Conservation (phyloP, 1,284 basidiomycete species). For the Mycena citricolor region DNA sequence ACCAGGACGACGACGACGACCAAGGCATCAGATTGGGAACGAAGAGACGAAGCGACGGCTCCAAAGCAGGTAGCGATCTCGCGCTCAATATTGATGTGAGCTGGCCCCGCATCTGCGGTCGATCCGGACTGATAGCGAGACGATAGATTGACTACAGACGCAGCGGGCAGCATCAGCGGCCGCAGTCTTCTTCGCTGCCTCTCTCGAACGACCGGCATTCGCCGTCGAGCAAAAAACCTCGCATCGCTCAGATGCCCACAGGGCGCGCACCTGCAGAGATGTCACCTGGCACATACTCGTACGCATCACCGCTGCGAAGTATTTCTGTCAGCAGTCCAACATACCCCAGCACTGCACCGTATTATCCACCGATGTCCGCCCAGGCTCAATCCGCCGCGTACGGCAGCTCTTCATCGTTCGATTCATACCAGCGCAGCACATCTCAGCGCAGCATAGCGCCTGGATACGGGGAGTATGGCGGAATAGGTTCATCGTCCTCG, state of each 20-base stretch:
- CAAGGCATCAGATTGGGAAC: constrained; percentile 11
- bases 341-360: constrained; percentile 9
- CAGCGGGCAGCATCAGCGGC: constrained; percentile 14
- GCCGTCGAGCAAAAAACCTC: constrained; percentile 20
- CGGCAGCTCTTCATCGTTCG: too few relatives aligned
- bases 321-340: constrained; percentile 3
- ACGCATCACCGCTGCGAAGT: constrained; percentile 20
- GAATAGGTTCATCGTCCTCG: constrained; percentile 6
- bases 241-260: constrained; percentile 18
- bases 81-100: constrained; percentile 26
- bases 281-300: constrained; percentile 14
- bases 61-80: constrained; percentile 19
- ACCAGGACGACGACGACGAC: constrained; percentile 33
- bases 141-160: constrained; percentile 25
- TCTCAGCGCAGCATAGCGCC: constrained; percentile 7
- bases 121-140: neutral
- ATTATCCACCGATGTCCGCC: constrained; percentile 10
- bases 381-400: constrained; percentile 11
- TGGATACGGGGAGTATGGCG: constrained; percentile 11
- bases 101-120: neutral
- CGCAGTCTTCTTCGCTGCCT: constrained; percentile 28
- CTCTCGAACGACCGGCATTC: constrained; percentile 34
- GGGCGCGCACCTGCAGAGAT: neutral
- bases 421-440: constrained; percentile 6
- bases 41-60: constrained; percentile 21